These are phyloP conservation scores for Wickerhamomyces tratensis DNA, from an alignment of 805 yeast genomes.

Conservation along the genomic window DNA sequence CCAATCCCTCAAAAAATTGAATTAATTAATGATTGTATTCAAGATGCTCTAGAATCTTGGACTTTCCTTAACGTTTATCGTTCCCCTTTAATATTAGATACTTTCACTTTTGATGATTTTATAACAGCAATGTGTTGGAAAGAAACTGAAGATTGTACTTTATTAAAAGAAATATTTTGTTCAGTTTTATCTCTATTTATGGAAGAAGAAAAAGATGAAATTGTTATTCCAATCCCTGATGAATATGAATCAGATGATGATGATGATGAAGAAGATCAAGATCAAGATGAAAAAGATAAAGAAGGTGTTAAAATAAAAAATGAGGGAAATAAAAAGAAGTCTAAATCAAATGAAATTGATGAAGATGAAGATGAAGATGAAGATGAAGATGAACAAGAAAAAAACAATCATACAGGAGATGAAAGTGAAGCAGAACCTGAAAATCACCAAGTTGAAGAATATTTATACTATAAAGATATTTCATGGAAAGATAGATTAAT, in stretches of 20 bases:
- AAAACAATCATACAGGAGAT: constrained; percentile 4
- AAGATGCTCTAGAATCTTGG: constrained; percentile 61
- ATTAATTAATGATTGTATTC: constrained; percentile 9
- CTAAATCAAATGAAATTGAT: constrained; percentile 14
- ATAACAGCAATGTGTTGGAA: constrained; percentile 34
- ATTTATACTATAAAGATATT: constrained; percentile 44
- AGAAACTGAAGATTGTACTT: constrained; percentile 37
- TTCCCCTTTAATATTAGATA: constrained; percentile 52
- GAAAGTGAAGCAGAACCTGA: constrained; percentile 12
- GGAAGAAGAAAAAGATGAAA: constrained; percentile 28
- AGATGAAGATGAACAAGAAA: constrained; percentile 4
- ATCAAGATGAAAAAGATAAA: constrained; percentile 16
- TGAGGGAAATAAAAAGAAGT: constrained; percentile 10
- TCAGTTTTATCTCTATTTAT: constrained; percentile 49
- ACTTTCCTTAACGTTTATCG: constrained; percentile 63
- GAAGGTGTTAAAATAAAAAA: constrained; percentile 18
- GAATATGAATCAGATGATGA: constrained; percentile 10
- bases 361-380: constrained; percentile 16
- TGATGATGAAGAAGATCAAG: constrained; percentile 13
- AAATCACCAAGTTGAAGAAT: constrained; percentile 21
- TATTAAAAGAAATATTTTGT: constrained; percentile 63
- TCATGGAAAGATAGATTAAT: constrained; percentile 76
- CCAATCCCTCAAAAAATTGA: constrained; percentile 12
- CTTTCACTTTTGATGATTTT: constrained; percentile 75
- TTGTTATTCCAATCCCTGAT: constrained; percentile 19